Conservation (phyloP, 2,329 filamentous ascomycete species). For the Phoma sp. region DNA sequence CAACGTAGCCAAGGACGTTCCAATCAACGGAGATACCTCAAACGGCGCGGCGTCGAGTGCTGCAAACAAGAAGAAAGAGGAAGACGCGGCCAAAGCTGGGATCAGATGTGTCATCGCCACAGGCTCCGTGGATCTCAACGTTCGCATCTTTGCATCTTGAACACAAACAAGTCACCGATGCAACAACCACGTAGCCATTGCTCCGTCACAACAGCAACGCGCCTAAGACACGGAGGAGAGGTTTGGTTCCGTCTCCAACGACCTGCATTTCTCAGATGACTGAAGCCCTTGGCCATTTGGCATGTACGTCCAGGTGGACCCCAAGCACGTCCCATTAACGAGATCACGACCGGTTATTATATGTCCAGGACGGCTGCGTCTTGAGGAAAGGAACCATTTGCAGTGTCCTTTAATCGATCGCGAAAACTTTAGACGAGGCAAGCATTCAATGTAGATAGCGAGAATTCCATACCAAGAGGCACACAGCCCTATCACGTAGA, state of each 20-base stretch:
- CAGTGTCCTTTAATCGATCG: neutral
- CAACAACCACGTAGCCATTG: neutral
- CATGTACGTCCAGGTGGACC: neutral
- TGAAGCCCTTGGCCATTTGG: neutral
- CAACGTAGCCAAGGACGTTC: slow-evolving; percentile 67
- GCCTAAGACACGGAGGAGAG: neutral
- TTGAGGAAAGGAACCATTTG: neutral
- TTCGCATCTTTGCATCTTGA: slow-evolving; percentile 75
- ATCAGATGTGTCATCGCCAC: slow-evolving; percentile 88
- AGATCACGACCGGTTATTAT: neutral
- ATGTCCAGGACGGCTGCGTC: neutral
- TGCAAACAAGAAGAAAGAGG: slow-evolving; percentile 59
- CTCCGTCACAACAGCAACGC: neutral
- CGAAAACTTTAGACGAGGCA: neutral
- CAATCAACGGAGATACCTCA: slow-evolving; percentile 49
- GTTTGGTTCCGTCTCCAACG: neutral
- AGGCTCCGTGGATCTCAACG: slow-evolving; percentile 80
- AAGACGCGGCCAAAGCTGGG: slow-evolving; percentile 61
- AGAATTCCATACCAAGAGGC: neutral
- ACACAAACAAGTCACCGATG: neutral
- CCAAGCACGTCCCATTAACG: neutral
- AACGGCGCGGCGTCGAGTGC: slow-evolving; percentile 55
- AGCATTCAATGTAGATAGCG: slow-evolving; percentile 3
- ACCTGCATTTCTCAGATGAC: neutral
- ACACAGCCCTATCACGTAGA: neutral